Base-by-base conservation (phyloP, 164 flowering plant species). In the Aristolochia fimbriata region DNA sequence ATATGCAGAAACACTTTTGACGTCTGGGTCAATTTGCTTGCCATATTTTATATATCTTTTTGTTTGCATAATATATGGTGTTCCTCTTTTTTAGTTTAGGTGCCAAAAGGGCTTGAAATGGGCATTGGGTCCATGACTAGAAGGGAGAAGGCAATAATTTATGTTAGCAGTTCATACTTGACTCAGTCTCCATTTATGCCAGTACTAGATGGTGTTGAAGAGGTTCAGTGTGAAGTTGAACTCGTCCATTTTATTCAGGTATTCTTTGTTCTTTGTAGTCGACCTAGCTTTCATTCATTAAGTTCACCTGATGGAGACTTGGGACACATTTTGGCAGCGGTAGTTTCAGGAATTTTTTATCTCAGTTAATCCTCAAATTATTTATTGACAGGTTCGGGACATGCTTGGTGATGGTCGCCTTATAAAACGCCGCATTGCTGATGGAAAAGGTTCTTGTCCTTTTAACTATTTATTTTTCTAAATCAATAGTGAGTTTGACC, bases 361-460 rank as follows among this genome's bases (percentile, higher is more conserved):
- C 49, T 54, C 43, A 6, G 43, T 37, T 37, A 37, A 37, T 7
- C 10, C 43, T 37, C 7, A 31, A 33, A 41, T 19, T 61, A 37
- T 20, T 33, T 37, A 17, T 56, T 68, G 57, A 19, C 74, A 87
- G 98, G 97, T 93, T 53, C 76, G 97, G 21, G 99, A 93, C 70
- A 83, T 93, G 83, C 89, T 93, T 71, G 97, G 99, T 64, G 97
- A 93, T 80, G 99, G 99, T 20, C 96, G 97, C 54, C 82, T 93
- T 52, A 90, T 93, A 61, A 93, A 93, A 68, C 91, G 99, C 31
- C 92, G 97, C 15, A 67, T 90, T 62, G 85, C 62, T 69, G 99
- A 93, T 80, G 99, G 99, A 71, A 81, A 73, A 88, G 99, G 99
- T 88, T 55, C n/a, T 27, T 21, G 9, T 31, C 47, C 33, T 30